Evolutionary conservation across 441 rosid species (phyloP).

Genomic region (Aleurites moluccanus): DNA sequence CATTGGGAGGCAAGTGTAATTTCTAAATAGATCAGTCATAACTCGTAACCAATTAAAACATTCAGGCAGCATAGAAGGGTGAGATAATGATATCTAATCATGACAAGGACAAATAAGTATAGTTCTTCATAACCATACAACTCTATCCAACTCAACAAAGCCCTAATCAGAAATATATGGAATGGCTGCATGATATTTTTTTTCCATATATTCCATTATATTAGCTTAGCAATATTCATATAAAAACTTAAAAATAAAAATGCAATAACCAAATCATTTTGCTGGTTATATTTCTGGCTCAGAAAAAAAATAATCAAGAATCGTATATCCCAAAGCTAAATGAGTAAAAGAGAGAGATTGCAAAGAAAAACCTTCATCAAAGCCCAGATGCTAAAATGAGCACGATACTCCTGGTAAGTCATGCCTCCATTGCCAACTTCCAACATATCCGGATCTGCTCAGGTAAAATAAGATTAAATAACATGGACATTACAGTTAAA

Average conservation of each 20-base stretch:
- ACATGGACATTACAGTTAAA: too few relatives aligned
- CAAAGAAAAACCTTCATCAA: constrained; percentile 69
- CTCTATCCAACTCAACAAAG: neutral
- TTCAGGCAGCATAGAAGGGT: neutral
- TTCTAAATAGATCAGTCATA: neutral
- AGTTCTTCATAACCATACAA: neutral
- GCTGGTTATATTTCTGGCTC: neutral
- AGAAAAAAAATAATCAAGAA: too few relatives aligned
- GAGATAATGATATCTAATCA: neutral
- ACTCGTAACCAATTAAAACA: neutral
- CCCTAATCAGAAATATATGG: neutral
- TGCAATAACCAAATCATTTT: neutral
- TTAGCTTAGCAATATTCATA: neutral
- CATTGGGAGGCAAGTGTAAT: neutral
- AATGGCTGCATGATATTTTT: neutral
- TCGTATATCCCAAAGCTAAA: constrained; percentile 1
- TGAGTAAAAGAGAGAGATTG: constrained; percentile 10
- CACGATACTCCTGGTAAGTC: constrained; percentile 79
- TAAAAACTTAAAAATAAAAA: neutral
- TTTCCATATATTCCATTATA: neutral
- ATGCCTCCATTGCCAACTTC: constrained; percentile 99
- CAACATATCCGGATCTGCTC: constrained; percentile 94
- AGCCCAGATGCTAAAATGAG: constrained; percentile 98
- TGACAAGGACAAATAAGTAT: neutral
- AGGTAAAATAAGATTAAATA: constrained; percentile 22